Evolutionary conservation across 768 basidiomycete species (phyloP).

Genomic region (Tephrocybe rancida): DNA sequence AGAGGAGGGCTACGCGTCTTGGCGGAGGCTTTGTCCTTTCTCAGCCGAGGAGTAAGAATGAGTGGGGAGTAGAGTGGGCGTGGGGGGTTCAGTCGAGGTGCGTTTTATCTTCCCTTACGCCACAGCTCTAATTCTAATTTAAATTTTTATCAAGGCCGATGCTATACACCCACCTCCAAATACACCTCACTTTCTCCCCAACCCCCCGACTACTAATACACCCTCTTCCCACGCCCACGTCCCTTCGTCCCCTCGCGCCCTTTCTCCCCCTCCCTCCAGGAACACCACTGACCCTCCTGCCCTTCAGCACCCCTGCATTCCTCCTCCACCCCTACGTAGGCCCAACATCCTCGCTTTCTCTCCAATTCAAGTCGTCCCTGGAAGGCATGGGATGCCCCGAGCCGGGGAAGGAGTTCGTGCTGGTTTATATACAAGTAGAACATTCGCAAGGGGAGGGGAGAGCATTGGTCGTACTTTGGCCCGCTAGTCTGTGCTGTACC

Average conservation of each 20-base stretch:
- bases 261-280: slow-evolving; percentile 54
- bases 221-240: slow-evolving; percentile 58
- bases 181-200: slow-evolving; percentile 40
- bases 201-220: slow-evolving; percentile 56
- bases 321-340: not conserved
- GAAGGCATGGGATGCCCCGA: not conserved
- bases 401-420: slow-evolving; percentile 39
- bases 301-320: slow-evolving; percentile 73
- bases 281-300: slow-evolving; percentile 70
- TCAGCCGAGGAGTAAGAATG: slow-evolving; percentile 27
- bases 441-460: slow-evolving; percentile 83
- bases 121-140: not conserved
- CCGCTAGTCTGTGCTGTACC: slow-evolving; percentile 57
- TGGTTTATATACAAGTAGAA: slow-evolving; percentile 76
- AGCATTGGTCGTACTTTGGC: slow-evolving; percentile 76
- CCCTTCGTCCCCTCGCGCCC: slow-evolving; percentile 52
- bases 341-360: not conserved
- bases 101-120: slow-evolving; percentile 5
- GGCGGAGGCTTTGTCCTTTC: slow-evolving; percentile 67
- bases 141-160: slow-evolving; percentile 45
- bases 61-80: slow-evolving; percentile 73
- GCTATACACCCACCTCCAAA: slow-evolving; percentile 60
- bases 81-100: slow-evolving; percentile 52
- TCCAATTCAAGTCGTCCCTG: not conserved
- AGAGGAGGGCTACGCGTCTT: slow-evolving; percentile 45